Evolutionary conservation across 768 basidiomycete species (phyloP), one percentile per base, ranked within the genome.

Genomic region (Crassisporium funariophilum): DNA sequence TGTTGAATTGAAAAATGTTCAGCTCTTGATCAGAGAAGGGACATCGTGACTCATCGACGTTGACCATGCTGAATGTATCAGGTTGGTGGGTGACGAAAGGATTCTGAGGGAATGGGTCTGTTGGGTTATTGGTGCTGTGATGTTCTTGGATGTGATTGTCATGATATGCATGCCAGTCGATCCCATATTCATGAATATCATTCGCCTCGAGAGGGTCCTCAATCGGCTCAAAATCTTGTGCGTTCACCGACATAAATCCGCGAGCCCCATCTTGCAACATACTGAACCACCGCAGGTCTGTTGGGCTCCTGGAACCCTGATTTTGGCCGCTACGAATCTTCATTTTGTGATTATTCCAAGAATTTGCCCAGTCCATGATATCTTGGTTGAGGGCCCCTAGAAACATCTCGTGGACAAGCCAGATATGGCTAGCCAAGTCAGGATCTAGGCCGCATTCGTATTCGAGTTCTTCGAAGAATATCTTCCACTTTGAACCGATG

Each of bases 371-470:
- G 2, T 52, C 42, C 6, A 35, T 35, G 12, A 60, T 57, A 40
- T 76, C 67, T 3, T 44, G 10, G 43, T 73, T 67, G 24, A 73
- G 57, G 0, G 36, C 15, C 2, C 34, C 7, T 1, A 74, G 61
- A 44, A 76, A 76, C 0, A 75, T 58, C 31, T 62, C 47, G 35
- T 71, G 71, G 1, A 72, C 52, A 4, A 75, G 57, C 71, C 73
- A 77, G 31, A 73, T 67, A 45, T 74, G 72, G 10, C 44, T 51
- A 5, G 55, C 27, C 6, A 49, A 27, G 13, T 60, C 41, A 2
- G 42, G 46, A 33, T 71, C 47, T 0, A 76, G 60, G 0, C 59
- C 50, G 25, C 62, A 36, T 10, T 57, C 33, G 3, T 44, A 29
- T 44, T 75, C 70, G 4, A 76, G 64, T 2, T 56, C 47, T 15